A percentile compares a stretch with the other conserved stretches of the same genome.
Conservation (phyloP, 164 flowering plant genomes). For the Sextonia rubra region DNA sequence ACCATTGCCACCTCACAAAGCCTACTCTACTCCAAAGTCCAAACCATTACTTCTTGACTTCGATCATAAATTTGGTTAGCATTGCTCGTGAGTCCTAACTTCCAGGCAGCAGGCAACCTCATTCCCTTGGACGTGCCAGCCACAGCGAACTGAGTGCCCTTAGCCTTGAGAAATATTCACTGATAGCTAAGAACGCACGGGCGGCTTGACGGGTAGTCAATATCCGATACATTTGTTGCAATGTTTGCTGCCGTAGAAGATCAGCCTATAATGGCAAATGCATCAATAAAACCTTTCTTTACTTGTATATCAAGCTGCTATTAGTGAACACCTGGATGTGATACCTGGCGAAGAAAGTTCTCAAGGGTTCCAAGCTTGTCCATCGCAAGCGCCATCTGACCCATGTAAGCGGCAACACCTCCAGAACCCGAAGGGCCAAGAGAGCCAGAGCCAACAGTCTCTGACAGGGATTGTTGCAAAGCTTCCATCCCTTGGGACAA, state of each 20-base stretch:
- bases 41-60: background rate
- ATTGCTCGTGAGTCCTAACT: background rate
- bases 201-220: conserved; percentile 90
- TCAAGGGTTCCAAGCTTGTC: conserved; percentile 72
- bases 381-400: conserved; percentile 93
- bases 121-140: conserved; percentile 78
- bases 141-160: conserved; percentile 83
- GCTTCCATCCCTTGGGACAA: conserved; percentile 96
- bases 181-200: conserved; percentile 69
- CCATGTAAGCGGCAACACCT: conserved; percentile 76
- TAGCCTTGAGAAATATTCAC: conserved; percentile 67
- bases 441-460: conserved; percentile 58
- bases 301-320: too few relatives aligned
- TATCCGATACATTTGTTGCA: conserved; percentile 80
- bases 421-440: conserved; percentile 53
- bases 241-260: conserved; percentile 74
- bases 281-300: background rate
- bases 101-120: background rate
- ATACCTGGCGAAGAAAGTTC: conserved; percentile 81
- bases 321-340: too few relatives aligned
- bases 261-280: conserved; percentile 50
- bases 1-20: background rate
- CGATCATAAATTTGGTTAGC: background rate
- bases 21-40: too few relatives aligned
- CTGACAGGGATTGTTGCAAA: conserved; percentile 74